Percentiles rank a stretch among this genome's conserved stretches.
phyloP scores from a whole-genome alignment of 2,329 filamentous ascomycete species.

The Fusarium anthophilum region DNA sequence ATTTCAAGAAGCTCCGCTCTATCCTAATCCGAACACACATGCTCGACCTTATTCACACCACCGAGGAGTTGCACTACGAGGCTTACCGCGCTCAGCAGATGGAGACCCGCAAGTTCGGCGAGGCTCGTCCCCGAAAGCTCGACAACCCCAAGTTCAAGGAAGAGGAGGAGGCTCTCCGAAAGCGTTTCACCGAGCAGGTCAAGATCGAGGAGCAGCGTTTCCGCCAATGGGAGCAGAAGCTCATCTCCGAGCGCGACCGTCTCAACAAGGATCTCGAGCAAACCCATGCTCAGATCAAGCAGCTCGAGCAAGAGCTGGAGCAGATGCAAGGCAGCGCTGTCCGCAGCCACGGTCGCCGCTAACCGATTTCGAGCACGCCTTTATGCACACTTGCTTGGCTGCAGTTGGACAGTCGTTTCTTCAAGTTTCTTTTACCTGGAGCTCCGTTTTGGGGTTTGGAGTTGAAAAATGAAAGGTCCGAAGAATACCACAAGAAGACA shows the following conservation, averaged over 20 bases:
- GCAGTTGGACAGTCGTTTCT: conserved; percentile 43
- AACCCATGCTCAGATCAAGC: conserved; percentile 94
- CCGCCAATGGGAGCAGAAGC: conserved; percentile 99
- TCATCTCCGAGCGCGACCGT: conserved; percentile 97
- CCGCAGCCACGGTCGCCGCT: conserved; percentile 92
- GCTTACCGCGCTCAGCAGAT: conserved; percentile 99
- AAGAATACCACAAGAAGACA: conserved; percentile 45
- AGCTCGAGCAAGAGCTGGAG: conserved; percentile 92
- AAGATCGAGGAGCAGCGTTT: conserved; percentile 99
- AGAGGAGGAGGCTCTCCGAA: conserved; percentile 96
- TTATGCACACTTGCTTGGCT: conserved; percentile 39
- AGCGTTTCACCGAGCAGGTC: conserved; percentile 99
- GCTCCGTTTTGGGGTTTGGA: conserved; percentile 48
- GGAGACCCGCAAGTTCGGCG: conserved; percentile 99
- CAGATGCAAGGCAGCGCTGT: conserved; percentile 89
- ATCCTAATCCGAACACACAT: conserved; percentile 99
- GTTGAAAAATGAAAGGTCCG: conserved; percentile 48
- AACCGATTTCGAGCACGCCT: conserved; percentile 49
- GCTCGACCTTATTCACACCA: conserved; percentile 99
- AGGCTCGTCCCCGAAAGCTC: conserved; percentile 94
- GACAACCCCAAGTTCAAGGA: conserved; percentile 99
- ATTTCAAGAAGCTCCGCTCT: conserved; percentile 99
- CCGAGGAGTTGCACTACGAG: conserved; percentile 99
- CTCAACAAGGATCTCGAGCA: conserved; percentile 99
- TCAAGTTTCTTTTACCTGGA: conserved; percentile 41